Evolutionary conservation across 129 eudicot genomes (phyloP).

Genomic region (Artemisia argyi): DNA sequence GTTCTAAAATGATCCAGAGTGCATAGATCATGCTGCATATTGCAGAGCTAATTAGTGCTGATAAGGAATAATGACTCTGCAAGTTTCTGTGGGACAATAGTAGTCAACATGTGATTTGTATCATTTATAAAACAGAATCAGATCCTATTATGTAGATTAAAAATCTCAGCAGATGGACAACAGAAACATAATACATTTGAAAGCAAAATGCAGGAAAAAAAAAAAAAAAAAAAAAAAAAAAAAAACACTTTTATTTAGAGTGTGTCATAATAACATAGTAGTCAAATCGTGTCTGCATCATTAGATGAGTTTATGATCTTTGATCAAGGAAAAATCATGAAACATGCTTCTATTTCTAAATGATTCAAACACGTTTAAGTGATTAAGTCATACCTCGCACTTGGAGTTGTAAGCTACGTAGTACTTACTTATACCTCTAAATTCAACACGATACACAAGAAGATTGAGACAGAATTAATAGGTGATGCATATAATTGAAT

Average conservation of each 20-base stretch:
- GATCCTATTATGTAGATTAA: not conserved
- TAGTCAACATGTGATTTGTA: not conserved
- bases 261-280: too few species aligned
- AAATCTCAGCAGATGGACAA: not conserved
- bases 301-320: too few species aligned
- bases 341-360: too few species aligned
- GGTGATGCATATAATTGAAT: not conserved
- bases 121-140: not conserved
- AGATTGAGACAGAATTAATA: not conserved
- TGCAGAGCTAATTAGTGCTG: not conserved
- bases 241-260: not conserved
- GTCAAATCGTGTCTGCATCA: too few species aligned
- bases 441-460: not conserved
- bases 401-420: conserved; percentile 10
- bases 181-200: not conserved
- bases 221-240: not conserved
- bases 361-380: not conserved
- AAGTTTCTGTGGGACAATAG: not conserved
- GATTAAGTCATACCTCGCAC: not conserved
- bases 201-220: not conserved
- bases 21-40: not conserved
- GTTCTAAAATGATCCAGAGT: not conserved
- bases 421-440: not conserved
- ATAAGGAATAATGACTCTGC: not conserved
- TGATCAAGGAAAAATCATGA: too few species aligned